Conservation (phyloP, 257 asterid species). For the Hygrophila difformis region DNA sequence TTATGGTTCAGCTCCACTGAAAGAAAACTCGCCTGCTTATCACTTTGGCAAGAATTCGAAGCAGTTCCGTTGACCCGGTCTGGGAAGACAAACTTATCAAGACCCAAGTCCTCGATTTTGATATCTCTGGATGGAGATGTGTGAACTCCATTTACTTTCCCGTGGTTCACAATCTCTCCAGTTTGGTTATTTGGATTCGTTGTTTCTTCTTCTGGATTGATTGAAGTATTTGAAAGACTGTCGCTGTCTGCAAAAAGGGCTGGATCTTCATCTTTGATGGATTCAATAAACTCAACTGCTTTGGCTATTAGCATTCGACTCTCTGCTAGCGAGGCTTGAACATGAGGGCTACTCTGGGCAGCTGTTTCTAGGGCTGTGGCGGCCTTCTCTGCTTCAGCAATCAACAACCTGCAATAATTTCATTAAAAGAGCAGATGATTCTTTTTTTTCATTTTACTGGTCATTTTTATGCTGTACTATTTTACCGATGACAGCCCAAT, state of each 20-base stretch:
- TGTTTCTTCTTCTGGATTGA: slow-evolving; percentile 15
- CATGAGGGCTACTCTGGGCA: slow-evolving; percentile 56
- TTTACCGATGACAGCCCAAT: background rate
- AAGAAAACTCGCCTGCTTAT: slow-evolving; percentile 4
- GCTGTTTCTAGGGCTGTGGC: slow-evolving; percentile 73
- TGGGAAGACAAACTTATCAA: slow-evolving; percentile 20
- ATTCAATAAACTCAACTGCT: slow-evolving; percentile 49
- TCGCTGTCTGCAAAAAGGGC: slow-evolving; percentile 12
- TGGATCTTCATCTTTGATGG: slow-evolving; percentile 39
- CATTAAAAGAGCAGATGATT: background rate
- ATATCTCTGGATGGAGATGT: slow-evolving; percentile 16
- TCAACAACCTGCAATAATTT: slow-evolving; percentile 49
- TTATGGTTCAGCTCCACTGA: slow-evolving; percentile 15
- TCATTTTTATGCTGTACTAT: no score
- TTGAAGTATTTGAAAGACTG: slow-evolving; percentile 17
- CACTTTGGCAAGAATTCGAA: slow-evolving; percentile 15
- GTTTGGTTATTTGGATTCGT: slow-evolving; percentile 13
- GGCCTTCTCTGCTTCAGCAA: slow-evolving; percentile 92
- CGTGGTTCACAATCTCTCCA: slow-evolving; percentile 12
- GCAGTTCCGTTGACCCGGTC: slow-evolving; percentile 30
- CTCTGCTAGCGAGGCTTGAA: slow-evolving; percentile 59
- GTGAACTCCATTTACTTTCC: slow-evolving; percentile 44
- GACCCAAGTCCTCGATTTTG: slow-evolving; percentile 15
- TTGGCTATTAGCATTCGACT: slow-evolving; percentile 70
- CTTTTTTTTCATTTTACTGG: no score